Conservation (phyloP, 2,329 filamentous ascomycete genomes). For the Fusarium longipes region DNA sequence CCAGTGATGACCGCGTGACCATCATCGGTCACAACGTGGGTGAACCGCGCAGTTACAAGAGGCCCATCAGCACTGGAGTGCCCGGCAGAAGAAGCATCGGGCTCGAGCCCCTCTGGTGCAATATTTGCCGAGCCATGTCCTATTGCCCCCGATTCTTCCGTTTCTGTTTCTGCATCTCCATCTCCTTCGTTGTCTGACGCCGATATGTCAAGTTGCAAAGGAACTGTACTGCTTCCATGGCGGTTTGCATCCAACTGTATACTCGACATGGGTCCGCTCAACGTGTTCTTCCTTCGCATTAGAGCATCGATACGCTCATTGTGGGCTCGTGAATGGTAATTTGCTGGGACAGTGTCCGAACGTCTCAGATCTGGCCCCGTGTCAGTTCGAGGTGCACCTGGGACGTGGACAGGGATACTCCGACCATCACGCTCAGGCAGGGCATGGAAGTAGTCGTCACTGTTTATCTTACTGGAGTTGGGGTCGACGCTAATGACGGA, state of each 20-base stretch:
- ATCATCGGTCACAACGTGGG: constrained; percentile 78
- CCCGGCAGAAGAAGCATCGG: constrained; percentile 35
- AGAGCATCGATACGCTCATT: constrained; percentile 37
- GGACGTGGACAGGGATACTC: constrained; percentile 47
- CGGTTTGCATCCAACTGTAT: constrained; percentile 59
- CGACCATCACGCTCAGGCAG: constrained; percentile 49
- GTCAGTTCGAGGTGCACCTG: constrained; percentile 48
- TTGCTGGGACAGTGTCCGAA: constrained; percentile 43
- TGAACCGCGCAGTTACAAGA: constrained; percentile 79
- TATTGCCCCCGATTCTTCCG: constrained; percentile 45
- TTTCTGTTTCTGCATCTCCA: constrained; percentile 39
- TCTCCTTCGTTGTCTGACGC: constrained; percentile 46
- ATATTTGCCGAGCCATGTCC: background rate
- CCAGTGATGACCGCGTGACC: constrained; percentile 88
- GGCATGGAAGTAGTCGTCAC: constrained; percentile 55
- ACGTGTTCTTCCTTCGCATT: constrained; percentile 50
- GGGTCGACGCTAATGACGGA: constrained; percentile 81
- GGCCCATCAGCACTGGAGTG: constrained; percentile 51
- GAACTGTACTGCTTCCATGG: constrained; percentile 48
- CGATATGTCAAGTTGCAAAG: constrained; percentile 51
- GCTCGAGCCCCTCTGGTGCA: background rate
- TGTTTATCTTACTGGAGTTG: constrained; percentile 52
- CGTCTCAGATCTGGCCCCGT: constrained; percentile 44
- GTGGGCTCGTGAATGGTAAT: constrained; percentile 34
- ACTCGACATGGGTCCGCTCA: constrained; percentile 56